Evolutionary conservation across 2,329 filamentous ascomycete genomes (phyloP), one percentile per base, ranked within the genome.

Genomic region (Clarireedia monteithiana): DNA sequence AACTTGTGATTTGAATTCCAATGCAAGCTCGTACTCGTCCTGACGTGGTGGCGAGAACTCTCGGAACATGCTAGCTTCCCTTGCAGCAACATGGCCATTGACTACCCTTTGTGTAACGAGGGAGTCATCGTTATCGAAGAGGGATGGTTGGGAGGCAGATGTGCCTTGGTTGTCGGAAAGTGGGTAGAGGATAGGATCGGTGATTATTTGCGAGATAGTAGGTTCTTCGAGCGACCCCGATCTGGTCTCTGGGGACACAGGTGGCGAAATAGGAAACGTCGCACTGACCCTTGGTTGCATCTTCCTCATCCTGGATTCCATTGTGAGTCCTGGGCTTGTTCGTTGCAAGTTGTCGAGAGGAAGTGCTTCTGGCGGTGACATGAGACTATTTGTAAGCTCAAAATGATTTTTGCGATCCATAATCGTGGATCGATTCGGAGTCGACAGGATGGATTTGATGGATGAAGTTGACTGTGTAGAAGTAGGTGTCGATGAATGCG

Each of bases 161-260:
- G 70, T 48, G 40, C 40, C 53, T 53, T 54, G 55, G 9, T 67
- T 57, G 12, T 81, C 78, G 46, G 54, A 51, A 39, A 74, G 73
- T 9, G 81, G 80, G 61, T 81, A 85, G 34, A 85, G 70, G 36
- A 85, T 81, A 2, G 81, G 81, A 59, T 84, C 82, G 60, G 75
- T 60, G 26, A 60, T 55, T 48, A 49, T 73, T 54, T 75, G 67
- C 2, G 70, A 67, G 42, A 26, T 38, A 46, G 73, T 68, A 12
- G 58, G 50, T 7, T 64, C 60, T 24, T 65, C 60, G n/a, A 61
- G 56, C 5, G 47, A 53, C 45, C 58, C 45, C 23, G 34, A 60
- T 55, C 63, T 64, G 57, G 71, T 74, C 56, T 74, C 74, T 9
- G 78, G 78, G 34, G 82, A 84, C 53, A 83, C 75, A 3, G 82